Conservation (phyloP, 805 yeast genomes). For the Wickerhamomyces ciferrii region DNA sequence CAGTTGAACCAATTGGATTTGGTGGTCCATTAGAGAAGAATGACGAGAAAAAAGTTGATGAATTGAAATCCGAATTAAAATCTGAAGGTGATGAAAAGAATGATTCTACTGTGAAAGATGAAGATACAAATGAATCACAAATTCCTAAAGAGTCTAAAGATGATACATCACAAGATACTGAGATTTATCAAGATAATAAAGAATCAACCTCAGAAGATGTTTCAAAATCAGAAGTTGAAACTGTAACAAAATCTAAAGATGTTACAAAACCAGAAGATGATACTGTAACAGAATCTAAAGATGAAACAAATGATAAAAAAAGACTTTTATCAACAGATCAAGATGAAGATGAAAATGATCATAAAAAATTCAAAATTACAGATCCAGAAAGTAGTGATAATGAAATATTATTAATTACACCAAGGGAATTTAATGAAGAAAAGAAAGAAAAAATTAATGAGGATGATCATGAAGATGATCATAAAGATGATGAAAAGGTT, state of each 20-base stretch:
- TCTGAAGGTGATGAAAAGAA: too few species aligned
- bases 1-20: not conserved
- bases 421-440: not conserved
- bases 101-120: too few species aligned
- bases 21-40: not conserved
- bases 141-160: too few species aligned
- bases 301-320: constrained; percentile 20
- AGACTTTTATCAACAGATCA: not conserved
- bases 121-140: too few species aligned
- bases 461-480: constrained; percentile 22
- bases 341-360: not conserved
- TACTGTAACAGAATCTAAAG: not conserved
- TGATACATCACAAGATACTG: too few species aligned
- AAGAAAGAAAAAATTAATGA: not conserved
- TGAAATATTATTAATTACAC: not conserved
- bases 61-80: too few species aligned
- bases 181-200: not conserved
- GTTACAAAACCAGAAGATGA: constrained; percentile 1
- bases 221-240: not conserved
- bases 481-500: not conserved
- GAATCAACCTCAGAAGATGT: not conserved
- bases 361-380: not conserved
- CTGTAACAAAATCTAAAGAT: not conserved
- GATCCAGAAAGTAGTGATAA: not conserved
- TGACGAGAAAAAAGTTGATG: not conserved